Conservation (phyloP, 257 asterid genomes). For the Przewalskia tangutica region DNA sequence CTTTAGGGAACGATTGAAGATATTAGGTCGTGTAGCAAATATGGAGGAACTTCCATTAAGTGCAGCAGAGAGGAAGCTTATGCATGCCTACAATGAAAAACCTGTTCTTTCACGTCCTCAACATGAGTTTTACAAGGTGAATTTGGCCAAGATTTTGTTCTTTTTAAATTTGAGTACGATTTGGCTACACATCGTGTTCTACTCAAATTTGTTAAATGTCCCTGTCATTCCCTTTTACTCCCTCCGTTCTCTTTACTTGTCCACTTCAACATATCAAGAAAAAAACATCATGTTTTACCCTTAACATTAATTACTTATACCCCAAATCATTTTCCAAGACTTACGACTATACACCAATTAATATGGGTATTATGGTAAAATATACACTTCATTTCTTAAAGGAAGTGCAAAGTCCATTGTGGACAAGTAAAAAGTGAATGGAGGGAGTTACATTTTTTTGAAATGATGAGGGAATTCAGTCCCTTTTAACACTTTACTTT, state of each 20-base stretch:
- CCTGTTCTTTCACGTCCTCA: constrained; percentile 99
- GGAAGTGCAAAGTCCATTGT: too few relatives aligned
- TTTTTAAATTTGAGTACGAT: neutral
- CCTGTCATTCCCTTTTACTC: neutral
- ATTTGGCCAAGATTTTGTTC: neutral
- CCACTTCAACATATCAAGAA: too few relatives aligned
- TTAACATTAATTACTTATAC: too few relatives aligned
- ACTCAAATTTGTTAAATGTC: neutral
- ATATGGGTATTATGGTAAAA: too few relatives aligned
- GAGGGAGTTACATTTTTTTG: too few relatives aligned
- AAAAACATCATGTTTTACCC: too few relatives aligned
- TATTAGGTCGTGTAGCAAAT: constrained; percentile 82
- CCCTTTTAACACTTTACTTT: neutral
- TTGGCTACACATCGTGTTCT: neutral
- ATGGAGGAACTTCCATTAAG: constrained; percentile 82
- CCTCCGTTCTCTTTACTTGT: neutral
- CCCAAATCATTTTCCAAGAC: too few relatives aligned
- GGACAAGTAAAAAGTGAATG: too few relatives aligned
- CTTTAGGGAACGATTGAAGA: constrained; percentile 85
- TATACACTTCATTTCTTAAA: too few relatives aligned
- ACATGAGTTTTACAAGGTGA: constrained; percentile 69
- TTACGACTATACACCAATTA: too few relatives aligned
- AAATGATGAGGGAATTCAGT: neutral
- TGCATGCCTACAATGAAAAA: constrained; percentile 90
- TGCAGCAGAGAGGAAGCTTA: constrained; percentile 83